Percentiles rank a stretch among this genome's conserved stretches.
Evolutionary conservation across 139 green algal species (phyloP).

Genomic region (Picochlorum sp.): DNA sequence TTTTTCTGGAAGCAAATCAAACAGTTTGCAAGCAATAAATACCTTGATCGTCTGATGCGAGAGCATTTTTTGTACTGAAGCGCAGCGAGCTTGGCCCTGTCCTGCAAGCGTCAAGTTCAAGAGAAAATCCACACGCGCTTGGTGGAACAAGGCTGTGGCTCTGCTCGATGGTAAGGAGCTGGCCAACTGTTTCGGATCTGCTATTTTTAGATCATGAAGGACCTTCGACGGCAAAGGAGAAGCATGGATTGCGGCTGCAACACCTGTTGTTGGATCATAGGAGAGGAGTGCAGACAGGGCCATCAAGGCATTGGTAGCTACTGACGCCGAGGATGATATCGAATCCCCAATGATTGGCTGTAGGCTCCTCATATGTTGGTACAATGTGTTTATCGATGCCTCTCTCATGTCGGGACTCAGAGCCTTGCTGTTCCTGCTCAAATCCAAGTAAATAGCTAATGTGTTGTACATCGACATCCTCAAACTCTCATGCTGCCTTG

Average conservation of each 20-base stretch:
- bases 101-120: constrained; percentile 38
- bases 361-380: constrained; percentile 16
- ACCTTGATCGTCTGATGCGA: constrained; percentile 35
- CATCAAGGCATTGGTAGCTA: constrained; percentile 44
- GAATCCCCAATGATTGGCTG: constrained; percentile 37
- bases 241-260: constrained; percentile 33
- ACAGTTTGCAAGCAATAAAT: constrained; percentile 29
- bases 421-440: constrained; percentile 18
- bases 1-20: constrained; percentile 49
- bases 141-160: constrained; percentile 31
- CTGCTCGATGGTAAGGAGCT: constrained; percentile 12
- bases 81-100: constrained; percentile 1
- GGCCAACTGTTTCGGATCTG: constrained; percentile 14
- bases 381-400: constrained; percentile 22
- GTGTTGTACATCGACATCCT: constrained; percentile 46
- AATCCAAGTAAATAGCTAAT: constrained; percentile 53
- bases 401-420: constrained; percentile 25
- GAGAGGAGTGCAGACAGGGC: constrained; percentile 43
- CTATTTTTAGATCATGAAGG: constrained; percentile 31
- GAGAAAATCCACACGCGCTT: constrained; percentile 60
- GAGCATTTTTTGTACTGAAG: constrained; percentile 46
- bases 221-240: constrained; percentile 40
- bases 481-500: constrained; percentile 19
- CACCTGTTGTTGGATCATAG: constrained; percentile 20
- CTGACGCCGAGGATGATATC: constrained; percentile 14